Conservation (phyloP, 140 eudicot genomes). For the Stevia rebaudiana region DNA sequence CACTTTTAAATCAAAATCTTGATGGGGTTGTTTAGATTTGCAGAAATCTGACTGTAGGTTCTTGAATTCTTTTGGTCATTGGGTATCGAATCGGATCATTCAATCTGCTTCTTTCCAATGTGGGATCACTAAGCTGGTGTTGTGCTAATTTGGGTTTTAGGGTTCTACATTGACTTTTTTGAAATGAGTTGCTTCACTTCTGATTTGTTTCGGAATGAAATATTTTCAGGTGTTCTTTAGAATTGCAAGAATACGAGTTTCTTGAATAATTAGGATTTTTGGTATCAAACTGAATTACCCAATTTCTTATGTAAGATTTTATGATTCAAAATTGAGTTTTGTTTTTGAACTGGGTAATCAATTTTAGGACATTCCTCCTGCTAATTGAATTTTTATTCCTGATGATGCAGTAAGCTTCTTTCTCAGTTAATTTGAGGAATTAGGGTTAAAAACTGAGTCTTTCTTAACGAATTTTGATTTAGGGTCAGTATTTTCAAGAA, state of each 20-base stretch:
- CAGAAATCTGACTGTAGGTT: background rate
- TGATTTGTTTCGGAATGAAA: background rate
- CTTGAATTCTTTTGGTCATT: background rate
- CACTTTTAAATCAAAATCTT: background rate
- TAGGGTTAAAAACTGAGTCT: background rate
- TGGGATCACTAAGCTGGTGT: conserved; percentile 10
- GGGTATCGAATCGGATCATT: conserved; percentile 10
- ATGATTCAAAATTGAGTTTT: background rate
- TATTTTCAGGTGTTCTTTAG: background rate
- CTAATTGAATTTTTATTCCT: background rate
- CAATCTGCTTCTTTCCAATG: background rate
- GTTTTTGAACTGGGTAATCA: background rate
- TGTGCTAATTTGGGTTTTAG: background rate
- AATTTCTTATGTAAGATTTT: background rate
- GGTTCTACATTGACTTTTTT: background rate
- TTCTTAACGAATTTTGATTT: background rate
- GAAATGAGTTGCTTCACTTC: background rate
- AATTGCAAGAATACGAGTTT: background rate
- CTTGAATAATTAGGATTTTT: background rate
- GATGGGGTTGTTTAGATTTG: background rate
- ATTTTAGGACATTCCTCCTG: conserved; percentile 6
- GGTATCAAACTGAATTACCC: conserved; percentile 15
- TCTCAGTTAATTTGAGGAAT: conserved; percentile 13
- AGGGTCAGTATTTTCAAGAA: conserved; percentile 1
- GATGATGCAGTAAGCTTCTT: background rate